Conservation (phyloP, 306 rosid genomes). For the Fragaria ananassa region DNA sequence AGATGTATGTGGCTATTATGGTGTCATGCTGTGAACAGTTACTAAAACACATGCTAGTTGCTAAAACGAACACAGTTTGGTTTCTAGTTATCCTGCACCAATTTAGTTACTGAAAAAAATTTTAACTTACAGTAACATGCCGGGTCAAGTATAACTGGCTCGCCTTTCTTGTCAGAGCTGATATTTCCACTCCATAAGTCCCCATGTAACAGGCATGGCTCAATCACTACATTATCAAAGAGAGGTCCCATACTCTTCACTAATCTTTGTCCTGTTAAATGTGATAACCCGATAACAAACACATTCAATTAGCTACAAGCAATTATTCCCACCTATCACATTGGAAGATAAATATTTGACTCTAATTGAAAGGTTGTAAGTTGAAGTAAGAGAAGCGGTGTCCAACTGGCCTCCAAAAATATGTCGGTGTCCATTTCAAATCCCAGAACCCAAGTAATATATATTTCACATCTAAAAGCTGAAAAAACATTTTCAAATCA, state of each 20-base stretch:
- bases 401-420: neutral
- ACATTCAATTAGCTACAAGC: neutral
- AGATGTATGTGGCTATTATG: neutral
- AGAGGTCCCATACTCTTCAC: slow-evolving; percentile 64
- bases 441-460: neutral
- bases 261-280: slow-evolving; percentile 67
- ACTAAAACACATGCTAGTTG: neutral
- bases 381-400: neutral
- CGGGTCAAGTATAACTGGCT: slow-evolving; percentile 89
- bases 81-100: slow-evolving; percentile 1
- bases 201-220: slow-evolving; percentile 93
- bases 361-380: neutral
- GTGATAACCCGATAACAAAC: slow-evolving; percentile 7
- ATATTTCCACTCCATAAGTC: slow-evolving; percentile 97
- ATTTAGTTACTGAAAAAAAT: slow-evolving; percentile 5
- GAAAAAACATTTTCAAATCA: neutral
- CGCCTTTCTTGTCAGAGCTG: slow-evolving; percentile 76
- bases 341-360: neutral
- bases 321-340: neutral
- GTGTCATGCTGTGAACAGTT: neutral
- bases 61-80: neutral
- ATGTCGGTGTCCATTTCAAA: neutral
- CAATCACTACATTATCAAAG: slow-evolving; percentile 57
- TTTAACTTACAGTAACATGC: slow-evolving; percentile 93
- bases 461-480: neutral